phyloP scores from a whole-genome alignment of 2,329 filamentous ascomycete genomes.

The Botrytis fragariae region DNA sequence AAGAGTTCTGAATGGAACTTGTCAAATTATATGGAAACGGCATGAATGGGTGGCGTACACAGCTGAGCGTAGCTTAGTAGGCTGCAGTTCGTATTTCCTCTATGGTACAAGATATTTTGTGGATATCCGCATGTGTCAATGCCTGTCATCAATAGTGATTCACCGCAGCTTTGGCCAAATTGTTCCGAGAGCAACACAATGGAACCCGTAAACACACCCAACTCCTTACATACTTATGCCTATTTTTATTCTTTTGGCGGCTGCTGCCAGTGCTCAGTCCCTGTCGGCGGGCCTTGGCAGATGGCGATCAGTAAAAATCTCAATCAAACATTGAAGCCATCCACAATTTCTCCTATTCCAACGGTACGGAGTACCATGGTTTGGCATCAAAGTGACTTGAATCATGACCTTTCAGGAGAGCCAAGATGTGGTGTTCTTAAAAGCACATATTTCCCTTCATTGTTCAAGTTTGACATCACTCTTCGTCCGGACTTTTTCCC shows the following conservation, averaged over 20 bases:
- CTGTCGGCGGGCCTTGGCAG: neutral
- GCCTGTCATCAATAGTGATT: neutral
- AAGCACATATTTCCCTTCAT: neutral
- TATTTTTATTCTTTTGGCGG: neutral
- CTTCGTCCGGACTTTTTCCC: neutral
- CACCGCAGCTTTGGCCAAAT: neutral
- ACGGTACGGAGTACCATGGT: neutral
- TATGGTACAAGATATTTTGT: neutral
- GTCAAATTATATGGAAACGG: slow-evolving; percentile 6
- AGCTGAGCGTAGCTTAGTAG: slow-evolving; percentile 1
- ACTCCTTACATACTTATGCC: neutral
- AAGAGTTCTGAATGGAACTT: neutral
- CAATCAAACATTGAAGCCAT: neutral
- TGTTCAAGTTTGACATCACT: neutral
- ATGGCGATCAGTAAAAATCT: neutral
- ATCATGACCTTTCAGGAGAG: neutral
- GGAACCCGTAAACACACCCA: neutral
- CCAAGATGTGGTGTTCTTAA: neutral
- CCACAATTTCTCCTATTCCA: slow-evolving; percentile 9
- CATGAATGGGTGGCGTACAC: slow-evolving; percentile 8
- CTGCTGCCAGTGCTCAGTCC: neutral
- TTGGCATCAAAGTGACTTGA: neutral
- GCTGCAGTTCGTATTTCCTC: neutral
- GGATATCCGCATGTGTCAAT: slow-evolving; percentile 1
- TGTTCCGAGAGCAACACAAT: neutral